Conservation (phyloP, 2,329 filamentous ascomycete species). For the Cadophora luteo-olivacea region DNA sequence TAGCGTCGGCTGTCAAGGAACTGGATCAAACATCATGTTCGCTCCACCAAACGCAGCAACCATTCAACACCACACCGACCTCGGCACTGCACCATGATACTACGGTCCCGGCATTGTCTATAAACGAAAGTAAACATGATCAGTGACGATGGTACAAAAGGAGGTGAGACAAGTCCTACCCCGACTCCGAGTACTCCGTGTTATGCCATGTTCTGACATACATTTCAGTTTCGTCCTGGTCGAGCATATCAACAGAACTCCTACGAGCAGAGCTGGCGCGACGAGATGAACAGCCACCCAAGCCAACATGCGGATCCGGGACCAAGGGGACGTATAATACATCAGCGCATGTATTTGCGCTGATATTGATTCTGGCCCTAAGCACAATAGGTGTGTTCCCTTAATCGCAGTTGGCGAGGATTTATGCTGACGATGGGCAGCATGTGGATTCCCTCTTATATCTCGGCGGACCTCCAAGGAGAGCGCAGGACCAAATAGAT, state of each 20-base stretch:
- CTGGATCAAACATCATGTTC: not conserved
- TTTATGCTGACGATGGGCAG: constrained; percentile 33
- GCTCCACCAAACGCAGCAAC: not conserved
- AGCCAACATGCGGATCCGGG: constrained; percentile 60
- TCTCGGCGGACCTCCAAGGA: constrained; percentile 42
- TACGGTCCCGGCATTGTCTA: constrained; percentile 19
- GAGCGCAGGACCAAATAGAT: constrained; percentile 35
- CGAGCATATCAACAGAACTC: constrained; percentile 42
- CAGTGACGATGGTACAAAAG: constrained; percentile 21
- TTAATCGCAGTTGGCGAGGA: constrained; percentile 4
- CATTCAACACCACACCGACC: constrained; percentile 8
- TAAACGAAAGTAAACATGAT: constrained; percentile 28
- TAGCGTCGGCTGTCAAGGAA: constrained; percentile 2
- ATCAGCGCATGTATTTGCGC: constrained; percentile 61
- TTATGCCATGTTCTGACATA: constrained; percentile 22
- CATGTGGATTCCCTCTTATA: constrained; percentile 45
- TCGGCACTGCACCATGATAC: constrained; percentile 29
- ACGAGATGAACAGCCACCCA: constrained; percentile 50
- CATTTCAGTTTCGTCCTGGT: constrained; percentile 35
- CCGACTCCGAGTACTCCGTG: not conserved
- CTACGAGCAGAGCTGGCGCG: constrained; percentile 48
- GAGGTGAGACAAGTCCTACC: constrained; percentile 22
- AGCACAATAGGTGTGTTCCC: constrained; percentile 54
- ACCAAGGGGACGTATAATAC: constrained; percentile 59
- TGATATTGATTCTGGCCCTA: constrained; percentile 61